Percentiles rank a stretch among this genome's conserved stretches.
phyloP scores from a whole-genome alignment of 2,329 filamentous ascomycete species.

The Aspergillus chevalieri region DNA sequence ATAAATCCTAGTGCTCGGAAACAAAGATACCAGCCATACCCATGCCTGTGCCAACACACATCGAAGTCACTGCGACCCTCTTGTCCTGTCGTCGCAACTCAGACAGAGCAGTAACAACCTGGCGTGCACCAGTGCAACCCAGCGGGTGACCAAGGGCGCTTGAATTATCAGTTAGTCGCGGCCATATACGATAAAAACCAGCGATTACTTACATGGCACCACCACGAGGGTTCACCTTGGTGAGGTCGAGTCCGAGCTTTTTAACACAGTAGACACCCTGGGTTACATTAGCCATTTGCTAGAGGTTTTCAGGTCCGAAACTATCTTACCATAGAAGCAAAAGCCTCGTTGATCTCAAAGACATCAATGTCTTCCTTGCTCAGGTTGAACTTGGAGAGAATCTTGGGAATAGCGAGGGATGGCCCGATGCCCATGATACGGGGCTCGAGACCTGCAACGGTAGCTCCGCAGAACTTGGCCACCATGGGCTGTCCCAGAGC shows the following conservation, averaged over 20 bases:
- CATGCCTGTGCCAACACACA: conserved; percentile 77
- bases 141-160: conserved; percentile 83
- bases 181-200: neutral
- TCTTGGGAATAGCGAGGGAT: conserved; percentile 86
- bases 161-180: conserved; percentile 7
- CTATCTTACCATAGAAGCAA: conserved; percentile 55
- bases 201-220: conserved; percentile 60
- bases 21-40: conserved; percentile 94
- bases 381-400: conserved; percentile 73
- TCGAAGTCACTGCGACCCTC: conserved; percentile 79
- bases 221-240: conserved; percentile 92
- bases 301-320: neutral
- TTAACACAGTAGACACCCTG: conserved; percentile 87
- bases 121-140: conserved; percentile 82
- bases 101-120: conserved; percentile 81
- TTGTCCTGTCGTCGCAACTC: conserved; percentile 74
- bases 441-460: conserved; percentile 76
- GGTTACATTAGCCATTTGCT: conserved; percentile 5
- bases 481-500: conserved; percentile 76
- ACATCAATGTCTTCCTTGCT: conserved; percentile 39
- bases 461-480: conserved; percentile 80
- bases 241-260: conserved; percentile 68
- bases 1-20: conserved; percentile 58
- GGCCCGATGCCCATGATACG: conserved; percentile 91
- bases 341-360: conserved; percentile 71